Percentiles rank a stretch among this genome's conserved stretches.
phyloP scores from a whole-genome alignment of 2,329 filamentous ascomycete genomes.

The Alternaria solani region DNA sequence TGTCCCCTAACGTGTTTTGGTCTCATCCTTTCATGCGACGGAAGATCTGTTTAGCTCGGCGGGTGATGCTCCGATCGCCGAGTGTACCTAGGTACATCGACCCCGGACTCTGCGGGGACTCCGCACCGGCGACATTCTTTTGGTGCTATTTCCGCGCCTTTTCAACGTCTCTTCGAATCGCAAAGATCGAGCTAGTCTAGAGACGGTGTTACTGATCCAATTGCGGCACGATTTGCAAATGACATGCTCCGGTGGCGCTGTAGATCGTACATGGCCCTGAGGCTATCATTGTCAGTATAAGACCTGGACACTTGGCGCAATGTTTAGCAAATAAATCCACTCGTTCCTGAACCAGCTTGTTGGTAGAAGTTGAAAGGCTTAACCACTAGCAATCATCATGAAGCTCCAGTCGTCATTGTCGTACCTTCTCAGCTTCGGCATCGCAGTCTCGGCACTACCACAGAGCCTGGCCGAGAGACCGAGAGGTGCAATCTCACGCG shows the following conservation, averaged over 20 bases:
- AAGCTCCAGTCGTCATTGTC: neutral
- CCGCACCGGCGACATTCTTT: constrained; percentile 3
- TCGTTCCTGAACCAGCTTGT: neutral
- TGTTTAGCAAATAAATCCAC: neutral
- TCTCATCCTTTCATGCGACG: constrained; percentile 4
- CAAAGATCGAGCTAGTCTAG: neutral
- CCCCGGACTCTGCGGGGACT: constrained; percentile 20
- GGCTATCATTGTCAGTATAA: neutral
- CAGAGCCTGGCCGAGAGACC: neutral
- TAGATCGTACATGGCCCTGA: neutral
- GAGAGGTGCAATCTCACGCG: neutral
- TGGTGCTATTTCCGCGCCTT: neutral
- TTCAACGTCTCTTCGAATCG: neutral
- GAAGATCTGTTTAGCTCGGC: constrained; percentile 16
- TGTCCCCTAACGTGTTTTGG: neutral
- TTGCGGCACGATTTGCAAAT: constrained; percentile 7
- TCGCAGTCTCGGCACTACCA: neutral
- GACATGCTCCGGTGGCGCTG: constrained; percentile 2
- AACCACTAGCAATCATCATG: neutral
- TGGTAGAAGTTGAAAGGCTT: neutral
- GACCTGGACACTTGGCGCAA: neutral
- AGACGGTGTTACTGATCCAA: neutral
- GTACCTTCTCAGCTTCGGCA: neutral
- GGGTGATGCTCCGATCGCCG: constrained; percentile 6
- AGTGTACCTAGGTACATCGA: neutral